phyloP scores from a whole-genome alignment of 2,329 filamentous ascomycete genomes.

The Macrophomina pseudophaseolina region DNA sequence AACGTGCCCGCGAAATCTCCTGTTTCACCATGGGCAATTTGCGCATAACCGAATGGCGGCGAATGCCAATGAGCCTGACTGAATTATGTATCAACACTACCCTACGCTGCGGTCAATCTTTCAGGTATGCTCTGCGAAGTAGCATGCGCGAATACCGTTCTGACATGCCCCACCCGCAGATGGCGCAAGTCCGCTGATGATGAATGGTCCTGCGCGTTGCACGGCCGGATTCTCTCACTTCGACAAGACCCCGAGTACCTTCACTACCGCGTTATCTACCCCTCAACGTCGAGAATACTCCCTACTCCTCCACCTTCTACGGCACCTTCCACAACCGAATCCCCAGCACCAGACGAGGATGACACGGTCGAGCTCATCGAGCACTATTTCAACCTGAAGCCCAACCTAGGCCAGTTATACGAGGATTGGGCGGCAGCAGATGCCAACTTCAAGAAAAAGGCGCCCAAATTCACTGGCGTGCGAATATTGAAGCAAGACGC shows the following conservation, averaged over 20 bases:
- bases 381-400: constrained; percentile 84
- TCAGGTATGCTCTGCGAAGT: constrained; percentile 58
- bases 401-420: constrained; percentile 79
- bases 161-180: constrained; percentile 49
- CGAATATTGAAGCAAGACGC: constrained; percentile 92
- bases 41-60: constrained; percentile 79
- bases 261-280: constrained; percentile 76
- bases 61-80: constrained; percentile 77
- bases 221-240: constrained; percentile 82
- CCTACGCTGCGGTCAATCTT: constrained; percentile 92
- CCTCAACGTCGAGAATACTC: constrained; percentile 38
- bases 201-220: constrained; percentile 88
- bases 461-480: constrained; percentile 85
- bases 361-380: constrained; percentile 77
- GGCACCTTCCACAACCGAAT: constrained; percentile 44
- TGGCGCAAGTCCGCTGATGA: constrained; percentile 82
- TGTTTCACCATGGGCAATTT: constrained; percentile 44
- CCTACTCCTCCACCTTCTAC: constrained; percentile 47
- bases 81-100: constrained; percentile 96
- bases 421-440: constrained; percentile 85
- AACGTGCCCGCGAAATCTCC: background rate
- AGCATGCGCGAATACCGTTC: background rate
- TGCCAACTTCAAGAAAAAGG: constrained; percentile 85
- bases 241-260: constrained; percentile 80
- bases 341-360: constrained; percentile 55